A percentile compares a stretch with the other conserved stretches of the same genome.
phyloP scores from a whole-genome alignment of 1,139 yeast genomes.

The Lodderomyces metapsilosis region DNA sequence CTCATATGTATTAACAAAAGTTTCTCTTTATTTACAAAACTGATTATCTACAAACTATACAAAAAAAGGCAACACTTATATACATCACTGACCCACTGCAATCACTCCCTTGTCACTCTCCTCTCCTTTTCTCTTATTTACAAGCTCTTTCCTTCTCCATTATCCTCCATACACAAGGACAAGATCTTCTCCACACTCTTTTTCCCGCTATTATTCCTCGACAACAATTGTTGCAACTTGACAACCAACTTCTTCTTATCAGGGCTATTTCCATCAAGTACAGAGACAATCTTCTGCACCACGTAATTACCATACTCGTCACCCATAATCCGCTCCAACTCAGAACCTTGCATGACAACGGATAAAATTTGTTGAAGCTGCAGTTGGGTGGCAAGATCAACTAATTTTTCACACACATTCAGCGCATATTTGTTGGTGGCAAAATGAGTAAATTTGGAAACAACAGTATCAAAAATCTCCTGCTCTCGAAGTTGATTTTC shows the following conservation, averaged over 20 bases:
- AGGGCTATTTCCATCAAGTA: conserved; percentile 59
- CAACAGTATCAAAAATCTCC: conserved; percentile 39
- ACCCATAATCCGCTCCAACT: conserved; percentile 84
- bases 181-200: conserved; percentile 79
- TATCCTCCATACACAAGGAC: not conserved
- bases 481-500: conserved; percentile 66
- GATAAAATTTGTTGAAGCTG: conserved; percentile 66
- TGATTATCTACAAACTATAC: not conserved
- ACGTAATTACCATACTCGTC: conserved; percentile 98
- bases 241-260: conserved; percentile 63
- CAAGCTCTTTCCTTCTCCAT: not conserved
- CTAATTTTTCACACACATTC: conserved; percentile 94
- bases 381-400: conserved; percentile 61
- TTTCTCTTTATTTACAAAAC: not conserved
- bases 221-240: conserved; percentile 57
- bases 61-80: not conserved
- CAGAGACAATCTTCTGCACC: conserved; percentile 88
- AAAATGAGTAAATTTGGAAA: conserved; percentile 68
- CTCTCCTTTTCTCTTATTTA: not conserved
- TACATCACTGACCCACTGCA: no score
- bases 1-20: not conserved
- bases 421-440: conserved; percentile 97
- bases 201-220: conserved; percentile 56
- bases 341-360: conserved; percentile 56
- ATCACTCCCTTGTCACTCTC: no score